Evolutionary conservation across 2,329 filamentous ascomycete species (phyloP), one percentile per base, ranked within the genome.

Genomic region (Colletotrichum sp.): DNA sequence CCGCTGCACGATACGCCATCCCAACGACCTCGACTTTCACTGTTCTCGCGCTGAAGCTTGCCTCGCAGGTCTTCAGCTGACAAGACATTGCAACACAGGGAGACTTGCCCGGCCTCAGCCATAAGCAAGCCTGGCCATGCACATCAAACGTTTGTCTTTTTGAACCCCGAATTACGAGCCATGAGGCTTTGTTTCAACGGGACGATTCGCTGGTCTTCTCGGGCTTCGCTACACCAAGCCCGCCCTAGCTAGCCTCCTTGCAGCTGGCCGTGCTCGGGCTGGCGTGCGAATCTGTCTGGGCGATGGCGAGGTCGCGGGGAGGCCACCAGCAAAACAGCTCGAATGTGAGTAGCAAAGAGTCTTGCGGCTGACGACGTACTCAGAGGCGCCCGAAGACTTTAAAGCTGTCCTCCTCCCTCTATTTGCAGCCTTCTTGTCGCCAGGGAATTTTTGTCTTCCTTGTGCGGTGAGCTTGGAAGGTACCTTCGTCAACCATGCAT

Each of bases 231-330:
- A 43, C 36, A 52, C 34, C 21, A 21, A 62, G 9, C 18, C 56
- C 21, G 10, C 70, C 58, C 48, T 73, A 65, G 70, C 73, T 73
- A 65, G 64, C 73, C 36, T 69, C 34, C 38, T 64, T 36, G 62
- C 52, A 52, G 8, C 26, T 34, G 26, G 8, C 36, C 43, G 16
- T 48, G 34, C 21, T 65, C 36, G 56, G 73, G 21, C 15, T 68
- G 70, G 56, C 16, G 65, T 30, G 43, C 16, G 26, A 21, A 24
- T 32, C 21, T 10, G 24, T 43, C n/a, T 26, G 34, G 61, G 28
- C 21, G 43, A n/a, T 26, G 56, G 24, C 38, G 55, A 48, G 21
- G 28, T 38, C 24, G 16, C 24, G 32, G 24, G 28, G 36, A 75
- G 34, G 56, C 70, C 32, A 65, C 30, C 16, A 52, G 24, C 65